These are phyloP conservation scores for Cucumis cinereus DNA, from an alignment of 306 rosid species.

Conservation along the genomic window DNA sequence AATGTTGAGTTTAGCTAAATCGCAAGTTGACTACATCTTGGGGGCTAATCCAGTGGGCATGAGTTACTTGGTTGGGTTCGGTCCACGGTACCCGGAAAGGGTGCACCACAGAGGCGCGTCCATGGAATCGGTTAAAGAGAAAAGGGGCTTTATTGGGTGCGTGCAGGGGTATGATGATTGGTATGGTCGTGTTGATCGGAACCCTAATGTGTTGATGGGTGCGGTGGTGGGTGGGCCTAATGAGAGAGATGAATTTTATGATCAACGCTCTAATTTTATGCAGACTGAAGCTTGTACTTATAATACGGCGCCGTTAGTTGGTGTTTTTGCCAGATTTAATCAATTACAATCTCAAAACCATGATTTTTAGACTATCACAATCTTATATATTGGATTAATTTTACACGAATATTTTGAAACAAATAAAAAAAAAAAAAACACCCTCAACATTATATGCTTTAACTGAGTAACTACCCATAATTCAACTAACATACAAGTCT, in stretches of 20 bases:
- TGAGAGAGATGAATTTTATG: slow-evolving; percentile 32
- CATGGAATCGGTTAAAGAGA: slow-evolving; percentile 30
- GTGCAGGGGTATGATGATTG: slow-evolving; percentile 60
- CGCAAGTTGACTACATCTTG: slow-evolving; percentile 67
- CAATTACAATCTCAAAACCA: neutral
- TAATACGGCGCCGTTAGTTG: slow-evolving; percentile 59
- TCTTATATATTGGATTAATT: too few relatives aligned
- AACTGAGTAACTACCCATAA: too few relatives aligned
- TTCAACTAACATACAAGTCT: too few relatives aligned
- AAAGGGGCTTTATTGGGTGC: slow-evolving; percentile 61
- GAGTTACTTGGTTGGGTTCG: slow-evolving; percentile 64
- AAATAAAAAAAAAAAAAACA: too few relatives aligned
- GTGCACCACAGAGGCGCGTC: slow-evolving; percentile 94
- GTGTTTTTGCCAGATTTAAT: slow-evolving; percentile 51
- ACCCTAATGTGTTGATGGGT: slow-evolving; percentile 51
- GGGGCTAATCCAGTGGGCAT: slow-evolving; percentile 59
- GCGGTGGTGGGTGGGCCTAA: slow-evolving; percentile 85
- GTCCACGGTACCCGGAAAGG: slow-evolving; percentile 31
- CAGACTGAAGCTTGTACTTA: slow-evolving; percentile 87
- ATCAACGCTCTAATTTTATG: slow-evolving; percentile 44
- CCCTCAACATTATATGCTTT: too few relatives aligned
- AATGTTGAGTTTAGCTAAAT: slow-evolving; percentile 40
- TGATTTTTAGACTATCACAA: too few relatives aligned
- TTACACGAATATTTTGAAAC: too few relatives aligned
- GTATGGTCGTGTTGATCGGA: slow-evolving; percentile 36